Conservation (phyloP, 805 yeast species). For the Metschnikowia rubicola region DNA sequence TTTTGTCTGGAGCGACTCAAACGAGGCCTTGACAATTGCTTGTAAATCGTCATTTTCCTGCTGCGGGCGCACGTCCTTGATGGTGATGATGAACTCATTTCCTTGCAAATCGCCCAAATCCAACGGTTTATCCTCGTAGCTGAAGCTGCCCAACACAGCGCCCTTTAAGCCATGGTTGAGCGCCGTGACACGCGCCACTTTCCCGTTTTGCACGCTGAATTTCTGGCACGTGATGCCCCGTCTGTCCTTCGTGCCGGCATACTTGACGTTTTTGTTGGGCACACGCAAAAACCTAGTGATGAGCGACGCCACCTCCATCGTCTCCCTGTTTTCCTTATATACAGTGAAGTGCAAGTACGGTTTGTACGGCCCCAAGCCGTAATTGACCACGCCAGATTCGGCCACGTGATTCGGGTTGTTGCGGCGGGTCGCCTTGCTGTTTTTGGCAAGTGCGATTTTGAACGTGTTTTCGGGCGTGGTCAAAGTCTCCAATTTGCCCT, state of each 20-base stretch:
- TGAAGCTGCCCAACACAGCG: slow-evolving; percentile 75
- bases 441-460: slow-evolving; percentile 53
- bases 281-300: slow-evolving; percentile 69
- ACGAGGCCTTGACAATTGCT: slow-evolving; percentile 46
- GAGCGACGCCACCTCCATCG: slow-evolving; percentile 88
- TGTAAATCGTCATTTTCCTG: slow-evolving; percentile 33
- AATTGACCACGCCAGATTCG: slow-evolving; percentile 55
- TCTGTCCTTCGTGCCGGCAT: slow-evolving; percentile 96
- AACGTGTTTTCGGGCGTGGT: slow-evolving; percentile 70
- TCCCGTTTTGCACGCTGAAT: slow-evolving; percentile 62
- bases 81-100: slow-evolving; percentile 81
- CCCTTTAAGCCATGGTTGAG: slow-evolving; percentile 76
- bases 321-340: slow-evolving; percentile 93
- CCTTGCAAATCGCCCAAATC: slow-evolving; percentile 83
- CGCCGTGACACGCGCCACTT: slow-evolving; percentile 70
- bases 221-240: slow-evolving; percentile 93
- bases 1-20: slow-evolving; percentile 52
- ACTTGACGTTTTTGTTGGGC: slow-evolving; percentile 67
- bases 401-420: slow-evolving; percentile 39
- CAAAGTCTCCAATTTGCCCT: slow-evolving; percentile 70
- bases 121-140: slow-evolving; percentile 58
- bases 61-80: slow-evolving; percentile 61
- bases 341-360: slow-evolving; percentile 71
- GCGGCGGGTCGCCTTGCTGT: slow-evolving; percentile 33
- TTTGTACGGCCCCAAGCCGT: slow-evolving; percentile 71